Evolutionary conservation across 169 alveolate species (phyloP), one percentile per base, ranked within the genome.

Genomic region (Plasmodium ovale): DNA sequence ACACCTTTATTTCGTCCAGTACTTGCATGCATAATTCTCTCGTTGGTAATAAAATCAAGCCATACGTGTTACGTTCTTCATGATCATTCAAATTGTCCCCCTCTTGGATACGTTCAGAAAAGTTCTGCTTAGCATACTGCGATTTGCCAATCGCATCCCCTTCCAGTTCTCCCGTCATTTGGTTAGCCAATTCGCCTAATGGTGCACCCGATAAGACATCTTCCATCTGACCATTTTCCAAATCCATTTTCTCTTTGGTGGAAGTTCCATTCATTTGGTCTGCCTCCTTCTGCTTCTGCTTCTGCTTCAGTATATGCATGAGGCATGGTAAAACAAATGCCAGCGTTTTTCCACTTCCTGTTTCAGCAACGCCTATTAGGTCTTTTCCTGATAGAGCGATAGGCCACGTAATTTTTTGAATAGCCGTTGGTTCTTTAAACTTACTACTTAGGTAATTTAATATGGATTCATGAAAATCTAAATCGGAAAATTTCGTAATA

Each of bases 331-430:
- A 91, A 88, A 97, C 87, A 87, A 94, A 98, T 23, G 99, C 98
- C 72, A 97, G 71, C 25, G 99, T 98, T 93, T 98, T 98, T 12
- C 99, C 99, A 62, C 98, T 94, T 7, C 99, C 99, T 1, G 99
- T 98, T 87, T 98, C 98, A 3, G 99, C 97, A 54, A 97, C 97
- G 21, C 99, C 99, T 37, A 98, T 96, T 89, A 97, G 93, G 87
- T 98, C 99, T 58, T 97, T 94, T 31, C 99, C 99, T 19, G 96
- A 72, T 2, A 95, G 87, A 16, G 95, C 96, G 12, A 93, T 89
- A 5, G 96, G 93, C 96, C 96, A 79, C 0, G 97, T 95, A 65
- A 94, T 91, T 72, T 93, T 84, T 93, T 96, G 97, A 47, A 96
- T 94, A n/a, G 98, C 96, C 23, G 98, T 95, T 19, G 98, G 98